phyloP scores from a whole-genome alignment of 2,329 filamentous ascomycete species.

The Diaporthe vaccinii region DNA sequence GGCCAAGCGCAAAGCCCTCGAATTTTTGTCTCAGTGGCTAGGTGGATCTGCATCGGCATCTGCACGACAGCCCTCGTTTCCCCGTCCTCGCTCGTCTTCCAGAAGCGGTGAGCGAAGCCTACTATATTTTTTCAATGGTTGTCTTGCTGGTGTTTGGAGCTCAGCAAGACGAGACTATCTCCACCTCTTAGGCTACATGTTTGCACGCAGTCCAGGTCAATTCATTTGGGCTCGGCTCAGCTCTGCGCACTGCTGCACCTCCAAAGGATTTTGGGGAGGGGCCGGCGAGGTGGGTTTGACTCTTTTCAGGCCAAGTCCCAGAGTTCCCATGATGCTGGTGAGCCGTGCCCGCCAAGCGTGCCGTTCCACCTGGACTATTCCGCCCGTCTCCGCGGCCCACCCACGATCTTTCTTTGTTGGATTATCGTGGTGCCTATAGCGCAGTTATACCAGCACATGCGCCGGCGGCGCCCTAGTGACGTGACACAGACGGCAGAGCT shows the following conservation, averaged over 20 bases:
- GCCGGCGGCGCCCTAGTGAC: slow-evolving; percentile 23
- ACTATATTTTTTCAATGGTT: background rate
- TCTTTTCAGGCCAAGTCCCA: background rate
- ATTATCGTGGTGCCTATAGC: slow-evolving; percentile 25
- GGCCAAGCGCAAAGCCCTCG: background rate
- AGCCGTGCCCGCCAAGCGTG: slow-evolving; percentile 9
- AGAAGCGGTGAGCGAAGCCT: slow-evolving; percentile 27
- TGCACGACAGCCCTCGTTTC: background rate
- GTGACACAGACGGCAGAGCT: slow-evolving; percentile 26
- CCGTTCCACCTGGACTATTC: slow-evolving; percentile 10
- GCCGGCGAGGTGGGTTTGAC: background rate
- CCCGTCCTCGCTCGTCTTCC: slow-evolving; percentile 4
- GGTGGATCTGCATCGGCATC: slow-evolving; percentile 2
- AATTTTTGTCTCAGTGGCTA: background rate
- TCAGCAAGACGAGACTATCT: background rate
- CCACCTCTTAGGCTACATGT: background rate
- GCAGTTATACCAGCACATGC: background rate
- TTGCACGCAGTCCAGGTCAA: background rate
- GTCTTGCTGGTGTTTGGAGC: background rate
- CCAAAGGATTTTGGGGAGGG: background rate
- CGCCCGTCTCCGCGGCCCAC: background rate
- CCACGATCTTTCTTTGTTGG: slow-evolving; percentile 11
- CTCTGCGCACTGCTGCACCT: background rate
- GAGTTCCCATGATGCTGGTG: background rate
- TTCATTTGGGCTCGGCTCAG: background rate